Conservation (phyloP, 805 yeast species). For the Cyberlindnera veronae region DNA sequence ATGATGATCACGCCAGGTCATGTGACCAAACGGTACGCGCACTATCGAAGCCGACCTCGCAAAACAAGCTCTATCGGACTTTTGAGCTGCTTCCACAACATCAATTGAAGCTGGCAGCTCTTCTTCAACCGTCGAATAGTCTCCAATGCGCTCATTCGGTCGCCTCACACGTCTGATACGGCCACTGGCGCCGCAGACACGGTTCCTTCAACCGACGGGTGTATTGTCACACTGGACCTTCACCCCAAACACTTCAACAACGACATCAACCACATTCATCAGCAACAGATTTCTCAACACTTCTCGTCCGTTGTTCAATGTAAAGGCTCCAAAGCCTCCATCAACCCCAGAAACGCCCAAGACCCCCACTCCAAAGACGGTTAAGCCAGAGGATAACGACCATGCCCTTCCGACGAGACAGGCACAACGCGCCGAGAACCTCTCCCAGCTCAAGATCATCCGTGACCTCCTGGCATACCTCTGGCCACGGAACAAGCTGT, state of each 20-base stretch:
- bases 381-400: constrained; percentile 1
- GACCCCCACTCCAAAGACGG: neutral
- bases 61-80: neutral
- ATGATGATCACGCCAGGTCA: constrained; percentile 1
- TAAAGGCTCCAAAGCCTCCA: too few relatives aligned
- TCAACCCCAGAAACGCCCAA: neutral
- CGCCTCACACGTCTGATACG: neutral
- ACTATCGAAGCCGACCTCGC: constrained; percentile 4
- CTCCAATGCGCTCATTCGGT: neutral
- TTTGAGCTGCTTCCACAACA: neutral
- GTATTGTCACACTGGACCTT: neutral
- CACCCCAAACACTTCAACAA: neutral
- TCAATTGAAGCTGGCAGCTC: neutral
- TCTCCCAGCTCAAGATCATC: constrained; percentile 49
- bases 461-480: constrained; percentile 62
- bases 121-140: neutral
- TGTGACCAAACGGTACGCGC: constrained; percentile 5
- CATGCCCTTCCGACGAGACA: constrained; percentile 5
- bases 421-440: constrained; percentile 16
- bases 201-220: neutral
- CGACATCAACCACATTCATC: neutral
- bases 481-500: constrained; percentile 74
- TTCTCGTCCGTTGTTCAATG: constrained; percentile 1
- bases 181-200: neutral
- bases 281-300: neutral